Evolutionary conservation across 805 yeast genomes (phyloP).

Genomic region (Ogataea chonburiensis): DNA sequence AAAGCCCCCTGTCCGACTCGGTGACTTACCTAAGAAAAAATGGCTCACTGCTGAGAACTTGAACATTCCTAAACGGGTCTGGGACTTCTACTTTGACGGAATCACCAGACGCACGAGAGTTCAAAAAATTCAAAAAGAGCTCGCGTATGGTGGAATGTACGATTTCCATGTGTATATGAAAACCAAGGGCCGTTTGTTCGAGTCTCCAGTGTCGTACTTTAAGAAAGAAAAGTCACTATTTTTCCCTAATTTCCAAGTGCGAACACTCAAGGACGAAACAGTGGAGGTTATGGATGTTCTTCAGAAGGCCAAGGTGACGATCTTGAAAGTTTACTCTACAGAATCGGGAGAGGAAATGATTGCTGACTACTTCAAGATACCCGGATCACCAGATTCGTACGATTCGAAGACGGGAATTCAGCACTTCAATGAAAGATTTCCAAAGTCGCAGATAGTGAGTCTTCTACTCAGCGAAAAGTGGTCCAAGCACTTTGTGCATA

Average conservation of each 20-base stretch:
- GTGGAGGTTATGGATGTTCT: conserved; percentile 40
- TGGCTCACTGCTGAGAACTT: conserved; percentile 29
- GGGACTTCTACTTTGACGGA: conserved; percentile 38
- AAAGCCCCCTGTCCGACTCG: conserved; percentile 26
- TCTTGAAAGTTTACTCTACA: conserved; percentile 65
- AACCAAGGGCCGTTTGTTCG: conserved; percentile 82
- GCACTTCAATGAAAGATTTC: conserved; percentile 41
- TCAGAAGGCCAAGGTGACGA: conserved; percentile 49
- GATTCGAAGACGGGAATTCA: conserved; percentile 41
- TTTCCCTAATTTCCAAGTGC: conserved; percentile 77
- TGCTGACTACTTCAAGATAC: conserved; percentile 53
- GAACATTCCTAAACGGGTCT: conserved; percentile 31
- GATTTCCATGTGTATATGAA: conserved; percentile 63
- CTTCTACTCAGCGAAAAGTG: conserved; percentile 72
- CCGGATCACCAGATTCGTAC: conserved; percentile 40
- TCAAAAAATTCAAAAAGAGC: conserved; percentile 51
- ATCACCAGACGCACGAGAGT: conserved; percentile 36
- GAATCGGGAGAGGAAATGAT: conserved; percentile 70
- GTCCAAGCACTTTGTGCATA: conserved; percentile 64
- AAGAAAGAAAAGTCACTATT: conserved; percentile 66
- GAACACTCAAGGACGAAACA: conserved; percentile 41
- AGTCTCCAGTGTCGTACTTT: conserved; percentile 80
- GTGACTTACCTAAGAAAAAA: conserved; percentile 23
- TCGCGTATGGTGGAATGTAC: conserved; percentile 65
- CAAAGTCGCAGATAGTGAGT: conserved; percentile 70